Evolutionary conservation across 2,329 filamentous ascomycete species (phyloP), one percentile per base, ranked within the genome.

Genomic region (Apiospora arundinis): DNA sequence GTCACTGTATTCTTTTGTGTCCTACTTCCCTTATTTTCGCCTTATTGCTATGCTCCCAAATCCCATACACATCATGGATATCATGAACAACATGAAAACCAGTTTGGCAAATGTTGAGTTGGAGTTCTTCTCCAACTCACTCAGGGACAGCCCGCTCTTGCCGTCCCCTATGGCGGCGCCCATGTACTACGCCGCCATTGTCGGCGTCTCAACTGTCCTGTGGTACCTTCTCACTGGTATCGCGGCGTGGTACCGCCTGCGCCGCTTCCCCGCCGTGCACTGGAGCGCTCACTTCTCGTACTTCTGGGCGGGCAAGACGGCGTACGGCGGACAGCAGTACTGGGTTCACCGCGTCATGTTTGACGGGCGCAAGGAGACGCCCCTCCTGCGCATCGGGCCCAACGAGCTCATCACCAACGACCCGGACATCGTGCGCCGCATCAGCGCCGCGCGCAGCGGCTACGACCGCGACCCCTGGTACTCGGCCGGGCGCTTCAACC

Each of bases 401-500:
- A 83, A 84, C 60, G 79, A 84, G 45, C 74, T 86, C 1, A 74
- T 83, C 4, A 84, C 81, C 0, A 76, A 78, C 32, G 84, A 86
- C 69, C 81, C 83, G 0, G 81, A 79, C 1, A 74, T 83, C 32
- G 70, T 85, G 14, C 80, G 81, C 28, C 78, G 74, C 28, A 82
- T 85, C 76, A 80, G 78, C 8, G 77, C 76, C 0, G 82, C 81
- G 2, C 79, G 83, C 16, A 81, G 80, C 37, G 70, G 72, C 7
- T 85, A 85, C 71, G 77, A 73, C 2, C 81, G 82, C 1, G 80
- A 80, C 0, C 74, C 73, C 0, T 88, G 86, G 81, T 89, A 88
- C 75, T 80, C 83, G 71, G 84, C 82, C 5, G 81, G 86, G 70
- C 83, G 84, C 18, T 82, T 91, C 72, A 85, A 90, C 71, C 85